A percentile compares a stretch with the other conserved stretches of the same genome.
Conservation (phyloP, 495 filamentous ascomycete species). For the Penicillium bialowiezense region DNA sequence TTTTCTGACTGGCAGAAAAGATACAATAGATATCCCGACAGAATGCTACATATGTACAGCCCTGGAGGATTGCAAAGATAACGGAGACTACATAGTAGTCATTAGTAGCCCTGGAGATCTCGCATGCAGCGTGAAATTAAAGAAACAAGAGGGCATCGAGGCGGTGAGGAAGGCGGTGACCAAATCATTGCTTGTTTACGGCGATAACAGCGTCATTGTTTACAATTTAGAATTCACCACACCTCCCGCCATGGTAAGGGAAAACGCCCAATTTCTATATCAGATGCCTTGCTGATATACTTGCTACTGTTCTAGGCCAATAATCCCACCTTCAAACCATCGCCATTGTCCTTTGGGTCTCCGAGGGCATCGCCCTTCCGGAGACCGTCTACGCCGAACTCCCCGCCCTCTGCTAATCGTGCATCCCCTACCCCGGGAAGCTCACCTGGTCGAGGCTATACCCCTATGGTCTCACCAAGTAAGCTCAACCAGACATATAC, state of each 20-base stretch:
- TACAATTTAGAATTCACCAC: not conserved
- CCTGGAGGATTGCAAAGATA: too few relatives aligned
- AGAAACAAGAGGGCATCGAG: too few relatives aligned
- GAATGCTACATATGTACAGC: too few relatives aligned
- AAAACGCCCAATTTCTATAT: too few relatives aligned
- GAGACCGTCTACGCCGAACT: constrained; percentile 52
- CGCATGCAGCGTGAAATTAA: too few relatives aligned
- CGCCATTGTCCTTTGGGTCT: constrained; percentile 65
- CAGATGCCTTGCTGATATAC: too few relatives aligned
- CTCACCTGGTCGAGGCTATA: constrained; percentile 43
- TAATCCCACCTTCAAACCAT: constrained; percentile 63
- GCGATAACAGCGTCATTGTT: constrained; percentile 9
- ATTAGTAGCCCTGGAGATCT: too few relatives aligned
- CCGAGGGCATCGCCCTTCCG: constrained; percentile 74
- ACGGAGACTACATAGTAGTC: too few relatives aligned
- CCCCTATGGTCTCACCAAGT: constrained; percentile 44
- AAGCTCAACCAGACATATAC: constrained; percentile 50
- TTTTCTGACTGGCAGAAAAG: not conserved
- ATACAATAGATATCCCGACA: not conserved
- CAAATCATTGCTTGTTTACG: constrained; percentile 7
- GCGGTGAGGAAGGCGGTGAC: constrained; percentile 1
- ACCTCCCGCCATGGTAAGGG: constrained; percentile 26
- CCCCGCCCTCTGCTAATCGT: constrained; percentile 37
- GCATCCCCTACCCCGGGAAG: constrained; percentile 38
- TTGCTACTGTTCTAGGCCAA: constrained; percentile 26